Base-by-base conservation (phyloP, 2,329 filamentous ascomycete genomes). In the Didymellaceae sp. region DNA sequence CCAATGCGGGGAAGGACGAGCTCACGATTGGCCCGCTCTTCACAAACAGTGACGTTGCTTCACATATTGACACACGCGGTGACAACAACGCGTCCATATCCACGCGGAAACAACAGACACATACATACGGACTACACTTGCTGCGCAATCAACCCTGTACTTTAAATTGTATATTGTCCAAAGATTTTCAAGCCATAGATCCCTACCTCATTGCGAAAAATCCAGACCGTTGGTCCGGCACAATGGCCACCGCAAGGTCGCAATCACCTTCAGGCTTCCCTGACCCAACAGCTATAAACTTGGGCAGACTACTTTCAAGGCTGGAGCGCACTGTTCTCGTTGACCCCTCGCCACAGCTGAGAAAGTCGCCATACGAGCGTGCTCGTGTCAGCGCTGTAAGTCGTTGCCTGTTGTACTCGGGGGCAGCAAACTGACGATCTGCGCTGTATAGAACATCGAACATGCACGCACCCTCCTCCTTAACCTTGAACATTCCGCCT, bases 381-480 rank as follows among this genome's bases (percentile, higher is more conserved):
- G 79, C 80, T 56, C 84, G 82, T 63, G 78, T 80, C 22, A 75
- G 75, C 58, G 78, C 80, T 57, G 82, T 85, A 76, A 55, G 78
- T 37, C 9, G 2, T 6, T 6, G 2, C 31, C 10, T 14, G 8
- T 14, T n/a, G 7, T 8, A 17, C n/a, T 17, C 6, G 8, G 4
- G 13, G 18, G 8, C 10, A 22, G 4, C 10, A 26, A 13, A 8
- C 31, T 35, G 11, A 17, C 10, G 3, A 11, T 25, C 38, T 24
- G 35, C 14, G 11, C 6, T 18, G 1, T 7, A 14, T 9, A 89
- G 84, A 92, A 91, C 63, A 77, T 93, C 54, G 83, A 88, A 59
- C 84, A 89, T 68, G 89, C 89, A 16, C 84, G 86, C 31, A 81
- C 80, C 0, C 80, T 89, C 22, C 82, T 92, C 47, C 81, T 87